These are phyloP conservation scores for Kwoniella pini DNA, from an alignment of 768 basidiomycete species.

Conservation along the genomic window DNA sequence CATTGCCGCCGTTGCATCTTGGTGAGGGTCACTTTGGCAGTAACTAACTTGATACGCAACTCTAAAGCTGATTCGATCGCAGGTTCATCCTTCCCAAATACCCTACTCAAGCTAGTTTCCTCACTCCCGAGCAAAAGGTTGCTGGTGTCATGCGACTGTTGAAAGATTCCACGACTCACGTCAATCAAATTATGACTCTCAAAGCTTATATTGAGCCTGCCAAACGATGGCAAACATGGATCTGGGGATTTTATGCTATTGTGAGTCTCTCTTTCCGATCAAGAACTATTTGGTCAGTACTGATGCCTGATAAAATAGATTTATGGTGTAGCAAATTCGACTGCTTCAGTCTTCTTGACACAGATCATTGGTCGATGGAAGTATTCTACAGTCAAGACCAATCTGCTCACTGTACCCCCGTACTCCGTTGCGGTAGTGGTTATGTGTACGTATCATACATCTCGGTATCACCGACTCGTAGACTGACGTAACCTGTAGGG, in stretches of 20 bases:
- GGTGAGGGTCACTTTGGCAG: constrained; percentile 3
- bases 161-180: constrained; percentile 23
- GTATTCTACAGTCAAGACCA: constrained; percentile 61
- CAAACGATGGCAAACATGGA: constrained; percentile 27
- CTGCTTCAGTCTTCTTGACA: constrained; percentile 62
- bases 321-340: constrained; percentile 28
- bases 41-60: background rate
- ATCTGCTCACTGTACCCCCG: constrained; percentile 63
- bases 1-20: constrained; percentile 7
- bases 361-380: constrained; percentile 60
- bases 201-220: constrained; percentile 21
- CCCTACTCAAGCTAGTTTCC: constrained; percentile 18
- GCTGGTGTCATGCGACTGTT: constrained; percentile 25
- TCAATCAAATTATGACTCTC: constrained; percentile 17
- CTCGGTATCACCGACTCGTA: background rate
- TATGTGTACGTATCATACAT: background rate
- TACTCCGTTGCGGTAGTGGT: constrained; percentile 57
- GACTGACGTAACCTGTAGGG: background rate
- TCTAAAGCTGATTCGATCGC: background rate
- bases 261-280: background rate
- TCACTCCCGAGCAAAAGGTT: constrained; percentile 19
- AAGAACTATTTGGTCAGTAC: too few species aligned
- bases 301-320: too few species aligned
- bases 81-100: constrained; percentile 25
- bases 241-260: constrained; percentile 22